Base-by-base conservation (phyloP, 164 flowering plant species). In the Vitis cinerea region DNA sequence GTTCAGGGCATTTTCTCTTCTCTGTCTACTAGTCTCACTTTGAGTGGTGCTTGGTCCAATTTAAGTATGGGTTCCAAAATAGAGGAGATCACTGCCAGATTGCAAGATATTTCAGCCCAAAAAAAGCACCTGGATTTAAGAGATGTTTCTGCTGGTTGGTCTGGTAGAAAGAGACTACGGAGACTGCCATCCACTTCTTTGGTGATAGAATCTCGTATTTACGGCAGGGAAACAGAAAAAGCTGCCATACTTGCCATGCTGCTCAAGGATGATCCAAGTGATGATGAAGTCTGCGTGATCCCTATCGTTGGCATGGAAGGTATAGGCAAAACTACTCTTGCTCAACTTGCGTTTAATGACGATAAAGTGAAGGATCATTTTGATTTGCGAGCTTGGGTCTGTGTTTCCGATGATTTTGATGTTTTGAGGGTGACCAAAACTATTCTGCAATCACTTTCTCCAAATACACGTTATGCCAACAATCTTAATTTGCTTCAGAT, bases 221-320 rank as follows among this genome's bases (percentile, higher is more conserved):
- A 55, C 61, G 80, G 83, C 3, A 71, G 80, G 48, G 66, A 71
- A 10, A 44, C 62, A 3, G 83, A 80, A 50, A 71, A 57, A 63
- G 64, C 58, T n/a, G 19, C 3, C 7, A 53, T 74, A 3, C 13
- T 69, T 2, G 14, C 59, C 11, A 6, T 64, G 51, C 19, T 80
- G 59, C 3, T 71, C 9, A 7, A 37, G 3, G 69, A 62, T 9
- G 8, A 4, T 17, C 9, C 30, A 10, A 31, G 44, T 14, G 11
- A 9, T 11, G 4, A 4, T 12, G 64, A 31, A 31, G 44, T 71
- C 11, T 8, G 17, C 15, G 71, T 76, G 50, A 55, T 79, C 50
- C 48, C 79, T 6, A 67, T 76, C 3, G 56, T 53, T 0, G 78
- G 78, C 2, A 66, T 75, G 68, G 78, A 61, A 6, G 78, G 78